Conservation (phyloP, 495 filamentous ascomycete genomes). For the Aspergillus cavernicola region DNA sequence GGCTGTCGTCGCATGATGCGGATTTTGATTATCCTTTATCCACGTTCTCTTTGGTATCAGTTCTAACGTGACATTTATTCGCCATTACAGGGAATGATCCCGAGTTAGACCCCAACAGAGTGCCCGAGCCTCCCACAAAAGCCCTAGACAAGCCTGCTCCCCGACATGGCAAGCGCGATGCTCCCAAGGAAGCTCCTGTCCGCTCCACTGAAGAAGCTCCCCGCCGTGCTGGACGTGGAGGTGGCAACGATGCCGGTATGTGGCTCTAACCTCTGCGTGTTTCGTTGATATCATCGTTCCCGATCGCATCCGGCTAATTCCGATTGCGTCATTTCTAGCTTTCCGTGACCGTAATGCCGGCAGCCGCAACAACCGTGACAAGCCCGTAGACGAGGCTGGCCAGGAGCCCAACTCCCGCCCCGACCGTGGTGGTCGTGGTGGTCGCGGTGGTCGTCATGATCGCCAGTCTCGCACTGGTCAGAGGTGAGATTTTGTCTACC, state of each 20-base stretch:
- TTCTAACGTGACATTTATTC: conserved; percentile 18
- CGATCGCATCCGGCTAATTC: conserved; percentile 11
- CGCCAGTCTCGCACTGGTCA: conserved; percentile 73
- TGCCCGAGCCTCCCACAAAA: conserved; percentile 73
- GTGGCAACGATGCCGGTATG: conserved; percentile 83
- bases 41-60: conserved; percentile 11
- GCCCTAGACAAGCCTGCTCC: conserved; percentile 78
- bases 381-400: conserved; percentile 67
- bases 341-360: conserved; percentile 90
- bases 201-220: conserved; percentile 41
- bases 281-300: background rate
- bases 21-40: conserved; percentile 8
- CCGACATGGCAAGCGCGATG: conserved; percentile 85
- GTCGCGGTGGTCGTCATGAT: conserved; percentile 65
- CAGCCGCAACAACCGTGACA: conserved; percentile 74
- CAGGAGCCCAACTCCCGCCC: conserved; percentile 50
- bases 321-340: conserved; percentile 47
- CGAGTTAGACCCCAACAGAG: conserved; percentile 76
- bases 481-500: conserved; percentile 55
- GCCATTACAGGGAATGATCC: conserved; percentile 72
- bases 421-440: conserved; percentile 50
- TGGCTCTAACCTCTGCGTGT: conserved; percentile 16
- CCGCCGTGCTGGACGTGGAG: conserved; percentile 57
- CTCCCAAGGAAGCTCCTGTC: conserved; percentile 60
- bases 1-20: background rate